Percentiles rank a stretch among this genome's conserved stretches.
Conservation (phyloP, 1,284 basidiomycete species). For the Malassezia obtusa region DNA sequence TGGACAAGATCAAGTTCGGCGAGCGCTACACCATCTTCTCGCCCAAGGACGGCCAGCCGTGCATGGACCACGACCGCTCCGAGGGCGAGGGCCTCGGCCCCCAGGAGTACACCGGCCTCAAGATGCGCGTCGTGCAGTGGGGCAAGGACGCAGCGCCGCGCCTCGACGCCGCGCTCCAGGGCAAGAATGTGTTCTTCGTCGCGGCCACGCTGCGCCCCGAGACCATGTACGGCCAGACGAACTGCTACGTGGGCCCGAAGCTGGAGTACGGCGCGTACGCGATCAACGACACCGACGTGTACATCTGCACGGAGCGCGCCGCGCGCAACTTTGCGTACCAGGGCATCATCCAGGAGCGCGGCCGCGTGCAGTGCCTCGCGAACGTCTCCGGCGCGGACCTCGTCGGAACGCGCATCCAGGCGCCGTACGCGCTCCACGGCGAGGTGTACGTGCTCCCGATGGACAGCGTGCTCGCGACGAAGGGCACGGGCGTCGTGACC, state of each 20-base stretch:
- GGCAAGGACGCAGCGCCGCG: slow-evolving; percentile 53
- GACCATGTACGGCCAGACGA: slow-evolving; percentile 97
- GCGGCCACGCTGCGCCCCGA: slow-evolving; percentile 93
- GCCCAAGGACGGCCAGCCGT: slow-evolving; percentile 97
- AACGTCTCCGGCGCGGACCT: slow-evolving; percentile 59
- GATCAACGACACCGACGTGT: slow-evolving; percentile 63
- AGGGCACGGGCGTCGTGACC: slow-evolving; percentile 97
- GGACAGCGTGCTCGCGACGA: slow-evolving; percentile 90
- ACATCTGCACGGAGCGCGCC: slow-evolving; percentile 76
- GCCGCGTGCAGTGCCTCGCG: slow-evolving; percentile 34
- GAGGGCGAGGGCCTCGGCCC: slow-evolving; percentile 92
- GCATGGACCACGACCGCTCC: slow-evolving; percentile 98
- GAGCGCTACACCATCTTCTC: slow-evolving; percentile 98
- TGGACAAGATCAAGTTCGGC: slow-evolving; percentile 62
- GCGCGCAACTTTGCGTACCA: slow-evolving; percentile 98
- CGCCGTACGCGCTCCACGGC: slow-evolving; percentile 70
- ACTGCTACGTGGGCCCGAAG: slow-evolving; percentile 84
- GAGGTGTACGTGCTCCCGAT: slow-evolving; percentile 95
- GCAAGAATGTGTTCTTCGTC: slow-evolving; percentile 77
- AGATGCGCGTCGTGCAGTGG: slow-evolving; percentile 75
- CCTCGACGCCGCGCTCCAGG: slow-evolving; percentile 56
- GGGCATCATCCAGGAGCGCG: slow-evolving; percentile 55
- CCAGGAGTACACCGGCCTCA: slow-evolving; percentile 90
- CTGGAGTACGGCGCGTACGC: slow-evolving; percentile 84
- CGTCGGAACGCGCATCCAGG: slow-evolving; percentile 81